phyloP scores from a whole-genome alignment of 192 early-diverging fungal genomes.

The Gaertneriomyces semiglobifer region DNA sequence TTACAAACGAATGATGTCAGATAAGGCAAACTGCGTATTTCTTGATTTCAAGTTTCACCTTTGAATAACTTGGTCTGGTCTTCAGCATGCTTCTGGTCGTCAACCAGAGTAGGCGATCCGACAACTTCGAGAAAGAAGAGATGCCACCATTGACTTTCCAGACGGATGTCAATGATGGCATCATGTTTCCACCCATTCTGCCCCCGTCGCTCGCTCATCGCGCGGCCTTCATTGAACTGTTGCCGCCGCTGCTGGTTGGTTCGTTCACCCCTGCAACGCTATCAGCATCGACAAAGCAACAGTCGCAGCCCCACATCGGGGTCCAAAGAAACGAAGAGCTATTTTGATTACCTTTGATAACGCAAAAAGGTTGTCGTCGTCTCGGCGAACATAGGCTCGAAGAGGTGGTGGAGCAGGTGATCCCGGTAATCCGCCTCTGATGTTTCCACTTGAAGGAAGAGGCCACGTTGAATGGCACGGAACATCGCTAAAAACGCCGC shows the following conservation, averaged over 20 bases:
- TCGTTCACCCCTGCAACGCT: neutral
- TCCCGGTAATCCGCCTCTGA: neutral
- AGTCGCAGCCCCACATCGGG: too few relatives aligned
- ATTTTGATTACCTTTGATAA: neutral
- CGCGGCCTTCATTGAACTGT: neutral
- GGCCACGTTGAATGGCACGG: neutral
- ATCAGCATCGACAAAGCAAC: neutral
- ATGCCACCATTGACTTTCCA: neutral
- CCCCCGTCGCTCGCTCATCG: neutral
- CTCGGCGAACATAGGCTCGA: neutral
- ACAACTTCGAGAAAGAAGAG: neutral
- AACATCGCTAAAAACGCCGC: neutral
- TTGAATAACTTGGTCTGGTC: conserved; percentile 4
- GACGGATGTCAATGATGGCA: neutral
- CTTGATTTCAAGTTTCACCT: neutral
- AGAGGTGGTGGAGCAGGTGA: neutral
- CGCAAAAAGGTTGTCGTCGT: neutral
- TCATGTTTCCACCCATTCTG: conserved; percentile 6
- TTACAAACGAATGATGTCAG: neutral
- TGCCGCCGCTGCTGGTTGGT: neutral
- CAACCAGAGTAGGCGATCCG: neutral
- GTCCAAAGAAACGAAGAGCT: too few relatives aligned
- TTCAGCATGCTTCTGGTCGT: neutral
- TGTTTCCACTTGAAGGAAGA: neutral
- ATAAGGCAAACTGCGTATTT: neutral